phyloP scores from a whole-genome alignment of 306 rosid species.

The Dryas octopetala region DNA sequence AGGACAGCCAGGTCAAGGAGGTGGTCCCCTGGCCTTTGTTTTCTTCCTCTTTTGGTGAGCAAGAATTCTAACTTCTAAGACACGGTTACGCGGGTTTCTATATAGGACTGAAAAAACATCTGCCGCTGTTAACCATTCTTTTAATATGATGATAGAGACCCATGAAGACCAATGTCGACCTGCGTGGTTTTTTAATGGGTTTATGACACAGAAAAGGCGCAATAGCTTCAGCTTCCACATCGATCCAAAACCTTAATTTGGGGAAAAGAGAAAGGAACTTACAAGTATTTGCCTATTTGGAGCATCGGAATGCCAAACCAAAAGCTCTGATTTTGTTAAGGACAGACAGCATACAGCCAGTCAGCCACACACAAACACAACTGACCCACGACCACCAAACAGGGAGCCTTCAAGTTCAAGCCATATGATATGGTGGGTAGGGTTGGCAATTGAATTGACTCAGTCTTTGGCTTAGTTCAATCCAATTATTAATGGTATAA shows the following conservation, averaged over 20 bases:
- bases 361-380: neutral
- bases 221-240: neutral
- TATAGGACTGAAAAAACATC: constrained; percentile 11
- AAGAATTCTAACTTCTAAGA: constrained; percentile 36
- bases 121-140: constrained; percentile 1
- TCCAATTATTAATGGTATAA: too few relatives aligned
- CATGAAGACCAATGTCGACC: constrained; percentile 8
- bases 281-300: neutral
- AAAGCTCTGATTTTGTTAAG: neutral
- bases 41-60: constrained; percentile 22
- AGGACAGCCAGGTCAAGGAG: constrained; percentile 33
- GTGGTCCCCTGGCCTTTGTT: constrained; percentile 31
- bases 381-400: too few relatives aligned
- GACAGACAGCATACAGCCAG: neutral
- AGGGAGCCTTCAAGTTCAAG: too few relatives aligned
- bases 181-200: neutral
- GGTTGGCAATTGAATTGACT: too few relatives aligned
- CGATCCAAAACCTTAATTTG: constrained; percentile 16
- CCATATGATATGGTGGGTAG: too few relatives aligned
- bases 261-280: neutral
- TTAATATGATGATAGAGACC: constrained; percentile 21
- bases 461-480: too few relatives aligned
- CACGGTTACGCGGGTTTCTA: constrained; percentile 22
- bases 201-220: neutral
- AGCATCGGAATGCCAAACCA: neutral